A percentile compares a stretch with the other conserved stretches of the same genome.
phyloP scores from a whole-genome alignment of 2,329 filamentous ascomycete genomes.

The Fusarium goolgardi region DNA sequence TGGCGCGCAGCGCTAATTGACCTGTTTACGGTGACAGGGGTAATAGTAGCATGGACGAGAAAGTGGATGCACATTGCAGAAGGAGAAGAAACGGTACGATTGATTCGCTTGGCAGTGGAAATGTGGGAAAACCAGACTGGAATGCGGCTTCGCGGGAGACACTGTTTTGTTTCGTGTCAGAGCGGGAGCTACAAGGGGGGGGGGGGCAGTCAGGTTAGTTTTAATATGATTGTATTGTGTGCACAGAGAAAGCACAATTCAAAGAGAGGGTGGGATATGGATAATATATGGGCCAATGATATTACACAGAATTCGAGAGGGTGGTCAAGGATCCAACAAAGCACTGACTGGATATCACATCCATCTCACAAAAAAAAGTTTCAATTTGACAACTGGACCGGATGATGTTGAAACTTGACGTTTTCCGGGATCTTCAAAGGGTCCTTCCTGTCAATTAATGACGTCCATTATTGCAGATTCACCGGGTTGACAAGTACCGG shows the following conservation, averaged over 20 bases:
- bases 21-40: slow-evolving; percentile 22
- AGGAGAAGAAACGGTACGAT: slow-evolving; percentile 1
- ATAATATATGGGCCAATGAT: neutral
- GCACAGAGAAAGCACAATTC: slow-evolving; percentile 16
- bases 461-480: neutral
- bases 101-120: slow-evolving; percentile 11
- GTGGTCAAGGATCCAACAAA: slow-evolving; percentile 2
- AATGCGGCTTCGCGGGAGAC: slow-evolving; percentile 15
- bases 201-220: neutral
- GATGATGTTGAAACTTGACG: slow-evolving; percentile 25
- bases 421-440: slow-evolving; percentile 5
- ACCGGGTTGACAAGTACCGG: neutral
- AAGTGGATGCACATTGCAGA: slow-evolving; percentile 6
- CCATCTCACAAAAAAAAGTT: slow-evolving; percentile 2
- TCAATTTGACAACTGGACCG: neutral
- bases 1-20: slow-evolving; percentile 32
- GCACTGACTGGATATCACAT: slow-evolving; percentile 9
- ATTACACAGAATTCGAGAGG: neutral
- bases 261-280: neutral
- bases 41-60: neutral
- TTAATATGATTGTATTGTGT: neutral
- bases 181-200: slow-evolving; percentile 10
- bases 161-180: slow-evolving; percentile 25
- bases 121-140: slow-evolving; percentile 1
- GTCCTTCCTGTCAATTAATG: slow-evolving; percentile 4